Evolutionary conservation across 441 rosid genomes (phyloP), one percentile per base, ranked within the genome.

Genomic region (Erysimum pusillum): DNA sequence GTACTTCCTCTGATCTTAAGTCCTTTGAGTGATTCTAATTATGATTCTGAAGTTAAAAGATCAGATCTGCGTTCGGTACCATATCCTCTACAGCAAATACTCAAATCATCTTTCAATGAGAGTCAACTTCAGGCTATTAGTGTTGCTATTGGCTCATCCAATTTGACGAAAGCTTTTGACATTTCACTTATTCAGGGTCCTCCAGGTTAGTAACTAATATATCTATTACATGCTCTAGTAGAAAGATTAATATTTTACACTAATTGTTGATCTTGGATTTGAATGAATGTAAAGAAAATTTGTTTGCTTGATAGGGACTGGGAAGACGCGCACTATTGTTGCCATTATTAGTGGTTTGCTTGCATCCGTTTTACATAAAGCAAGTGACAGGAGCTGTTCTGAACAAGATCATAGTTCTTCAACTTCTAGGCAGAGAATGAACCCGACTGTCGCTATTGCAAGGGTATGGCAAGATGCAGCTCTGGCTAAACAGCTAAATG

Each of bases 401-500:
- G 89, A 83, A 77, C 88, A 76, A 71, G 73, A 69, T 84, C 73
- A 69, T 77, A 71, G 78, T 73, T 75, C 83, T 64, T 78, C 80
- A 67, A 83, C 81, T 79, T 67, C 85, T 51, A 86, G 87, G 81
- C 83, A 84, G 77, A 87, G 83, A 78, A 63, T 93, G 78, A 84
- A 85, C 77, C 92, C 89, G 78, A 83, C 86, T 80, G 86, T 87
- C 80, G 98, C 92, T 77, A 70, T 94, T 72, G 92, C 94, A 73
- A 90, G 91, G 85, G 96, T 92, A 61, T 94, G 99, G 99, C 97
- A 96, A 85, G 96, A 94, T 85, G 98, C 99, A 60, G 97, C 99
- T 78, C 76, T 94, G 72, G 98, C 98, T 64, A 90, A 83, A 78
- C 97, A 93, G 73, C 77, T 92, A 71, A 84, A 83, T 77, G 92